Evolutionary conservation across 768 basidiomycete genomes (phyloP).

Genomic region (Auriculariales sp.): DNA sequence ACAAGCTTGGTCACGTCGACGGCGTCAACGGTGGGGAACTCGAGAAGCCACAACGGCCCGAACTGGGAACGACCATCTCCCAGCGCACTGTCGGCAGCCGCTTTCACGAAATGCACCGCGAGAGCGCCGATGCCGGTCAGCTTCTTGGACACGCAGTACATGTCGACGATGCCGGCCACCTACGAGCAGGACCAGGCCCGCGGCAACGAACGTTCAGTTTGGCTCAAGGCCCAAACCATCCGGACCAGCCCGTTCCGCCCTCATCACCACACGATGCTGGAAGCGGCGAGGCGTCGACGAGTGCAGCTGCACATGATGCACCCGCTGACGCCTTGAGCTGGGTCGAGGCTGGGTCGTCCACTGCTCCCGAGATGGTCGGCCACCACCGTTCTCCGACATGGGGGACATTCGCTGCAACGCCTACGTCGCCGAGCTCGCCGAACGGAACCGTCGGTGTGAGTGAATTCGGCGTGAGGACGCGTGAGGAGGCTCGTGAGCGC

Average conservation of each 20-base stretch:
- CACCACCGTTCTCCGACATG: not conserved
- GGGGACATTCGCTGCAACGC: not conserved
- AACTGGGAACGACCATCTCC: conserved; percentile 41
- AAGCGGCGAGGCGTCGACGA: not conserved
- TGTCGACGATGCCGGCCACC: conserved; percentile 35
- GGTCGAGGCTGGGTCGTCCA: not conserved
- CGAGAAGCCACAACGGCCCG: conserved; percentile 27
- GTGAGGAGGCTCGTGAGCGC: not conserved
- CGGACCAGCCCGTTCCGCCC: not conserved
- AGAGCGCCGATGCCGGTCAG: conserved; percentile 41
- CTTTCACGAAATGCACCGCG: conserved; percentile 57
- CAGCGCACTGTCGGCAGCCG: conserved; percentile 51
- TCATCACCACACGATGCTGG: too few relatives aligned
- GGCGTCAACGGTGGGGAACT: conserved; percentile 45
- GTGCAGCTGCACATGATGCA: too few relatives aligned
- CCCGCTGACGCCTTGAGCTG: not conserved
- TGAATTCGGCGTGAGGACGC: not conserved
- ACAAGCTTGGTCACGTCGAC: conserved; percentile 49
- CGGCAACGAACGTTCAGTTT: not conserved
- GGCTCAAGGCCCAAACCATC: not conserved
- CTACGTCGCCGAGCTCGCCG: not conserved
- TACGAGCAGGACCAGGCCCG: conserved; percentile 13
- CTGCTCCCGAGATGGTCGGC: not conserved
- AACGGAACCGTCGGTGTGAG: not conserved
- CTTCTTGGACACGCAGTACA: conserved; percentile 44